A percentile compares a stretch with the other conserved stretches of the same genome.
phyloP scores from a whole-genome alignment of 495 filamentous ascomycete genomes.

The Hypoxylon rickii region DNA sequence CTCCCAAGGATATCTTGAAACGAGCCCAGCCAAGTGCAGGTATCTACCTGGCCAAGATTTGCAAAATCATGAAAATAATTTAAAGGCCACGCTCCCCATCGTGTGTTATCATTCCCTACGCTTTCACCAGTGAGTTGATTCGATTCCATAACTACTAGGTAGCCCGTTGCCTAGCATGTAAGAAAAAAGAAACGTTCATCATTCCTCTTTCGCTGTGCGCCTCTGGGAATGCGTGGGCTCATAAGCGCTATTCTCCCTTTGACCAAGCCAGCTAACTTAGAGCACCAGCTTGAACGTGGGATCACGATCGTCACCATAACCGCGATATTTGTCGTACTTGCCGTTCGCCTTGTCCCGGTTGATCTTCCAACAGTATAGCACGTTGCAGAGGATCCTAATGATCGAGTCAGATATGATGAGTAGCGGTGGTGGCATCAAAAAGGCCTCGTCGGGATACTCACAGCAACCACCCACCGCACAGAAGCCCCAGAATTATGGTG shows the following conservation, averaged over 20 bases:
- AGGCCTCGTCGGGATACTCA: constrained; percentile 45
- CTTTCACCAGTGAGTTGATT: constrained; percentile 1
- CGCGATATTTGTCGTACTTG: constrained; percentile 63
- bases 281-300: constrained; percentile 67
- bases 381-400: constrained; percentile 66
- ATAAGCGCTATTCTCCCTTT: not conserved
- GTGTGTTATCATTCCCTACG: not conserved
- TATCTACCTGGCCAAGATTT: too few species aligned
- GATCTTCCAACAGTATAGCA: constrained; percentile 67
- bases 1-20: too few species aligned
- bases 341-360: constrained; percentile 67
- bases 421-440: not conserved
- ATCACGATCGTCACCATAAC: constrained; percentile 68
- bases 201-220: not conserved
- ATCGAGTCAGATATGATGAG: constrained; percentile 28
- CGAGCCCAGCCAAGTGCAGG: too few species aligned
- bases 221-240: not conserved
- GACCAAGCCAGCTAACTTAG: constrained; percentile 36
- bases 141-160: not conserved
- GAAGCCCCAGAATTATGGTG: constrained; percentile 59
- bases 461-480: constrained; percentile 68
- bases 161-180: not conserved
- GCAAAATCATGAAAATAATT: too few species aligned
- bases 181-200: not conserved
- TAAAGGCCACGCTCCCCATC: not conserved